Conservation (phyloP, 441 rosid species). For the Arabidopsis hybrid region DNA sequence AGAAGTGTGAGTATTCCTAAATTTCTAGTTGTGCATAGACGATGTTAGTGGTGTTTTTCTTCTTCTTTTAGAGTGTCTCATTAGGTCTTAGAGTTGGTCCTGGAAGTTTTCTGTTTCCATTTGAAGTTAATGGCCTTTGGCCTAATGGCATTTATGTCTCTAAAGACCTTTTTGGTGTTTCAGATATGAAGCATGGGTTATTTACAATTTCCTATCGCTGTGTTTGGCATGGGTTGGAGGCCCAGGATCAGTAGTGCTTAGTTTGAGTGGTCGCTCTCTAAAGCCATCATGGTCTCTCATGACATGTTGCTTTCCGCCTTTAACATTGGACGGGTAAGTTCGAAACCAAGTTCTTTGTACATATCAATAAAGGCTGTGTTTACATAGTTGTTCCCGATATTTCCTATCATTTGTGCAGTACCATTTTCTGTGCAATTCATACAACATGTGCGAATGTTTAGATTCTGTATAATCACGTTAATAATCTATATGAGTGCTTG, state of each 20-base stretch:
- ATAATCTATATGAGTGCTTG: background rate
- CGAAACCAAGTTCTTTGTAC: constrained; percentile 1
- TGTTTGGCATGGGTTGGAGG: constrained; percentile 99
- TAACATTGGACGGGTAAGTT: constrained; percentile 90
- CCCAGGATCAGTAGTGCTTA: constrained; percentile 94
- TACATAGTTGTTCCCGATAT: background rate
- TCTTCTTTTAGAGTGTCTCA: background rate
- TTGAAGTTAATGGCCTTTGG: background rate
- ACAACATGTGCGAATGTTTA: background rate
- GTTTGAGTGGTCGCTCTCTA: constrained; percentile 82
- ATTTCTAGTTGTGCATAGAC: background rate
- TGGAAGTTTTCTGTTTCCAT: background rate
- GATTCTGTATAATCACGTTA: background rate
- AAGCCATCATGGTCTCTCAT: constrained; percentile 83
- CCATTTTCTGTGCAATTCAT: constrained; percentile 17
- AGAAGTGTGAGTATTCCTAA: constrained; percentile 75
- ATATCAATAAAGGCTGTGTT: background rate
- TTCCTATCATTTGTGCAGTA: background rate
- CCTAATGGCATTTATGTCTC: background rate
- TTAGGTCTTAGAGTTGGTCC: constrained; percentile 5
- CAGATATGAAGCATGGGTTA: constrained; percentile 99
- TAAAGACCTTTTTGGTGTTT: constrained; percentile 39
- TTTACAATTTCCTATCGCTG: constrained; percentile 84
- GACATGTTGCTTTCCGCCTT: constrained; percentile 93
- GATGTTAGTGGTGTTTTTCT: background rate